Conservation (phyloP, 2,329 filamentous ascomycete species). For the Arthrobotrys pseudoclavata region DNA sequence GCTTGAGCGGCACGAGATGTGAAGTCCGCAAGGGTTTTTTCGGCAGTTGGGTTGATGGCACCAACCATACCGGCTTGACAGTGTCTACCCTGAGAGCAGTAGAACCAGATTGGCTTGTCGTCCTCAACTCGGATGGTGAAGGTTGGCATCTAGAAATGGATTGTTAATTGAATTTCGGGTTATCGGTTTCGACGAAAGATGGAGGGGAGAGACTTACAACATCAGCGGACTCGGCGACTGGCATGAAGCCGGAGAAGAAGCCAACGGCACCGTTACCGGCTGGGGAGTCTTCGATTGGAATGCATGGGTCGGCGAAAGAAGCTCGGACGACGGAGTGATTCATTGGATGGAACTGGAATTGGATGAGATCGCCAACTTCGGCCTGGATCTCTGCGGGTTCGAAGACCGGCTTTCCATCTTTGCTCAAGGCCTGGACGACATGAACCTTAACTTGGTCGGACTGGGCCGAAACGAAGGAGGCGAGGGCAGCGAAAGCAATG, state of each 20-base stretch:
- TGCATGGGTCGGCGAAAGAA: constrained; percentile 78
- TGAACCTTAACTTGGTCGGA: constrained; percentile 63
- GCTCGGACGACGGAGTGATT: constrained; percentile 88
- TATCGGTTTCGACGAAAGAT: neutral
- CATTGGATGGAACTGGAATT: constrained; percentile 63
- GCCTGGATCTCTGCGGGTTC: constrained; percentile 61
- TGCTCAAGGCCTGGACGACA: constrained; percentile 67
- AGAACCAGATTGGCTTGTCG: constrained; percentile 81
- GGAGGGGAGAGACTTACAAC: constrained; percentile 68
- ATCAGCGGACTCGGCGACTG: constrained; percentile 71
- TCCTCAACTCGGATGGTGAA: constrained; percentile 80
- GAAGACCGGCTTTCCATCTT: constrained; percentile 61
- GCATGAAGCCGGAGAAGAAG: constrained; percentile 78
- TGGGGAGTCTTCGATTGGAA: constrained; percentile 69
- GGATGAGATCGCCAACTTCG: constrained; percentile 61
- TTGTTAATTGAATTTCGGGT: constrained; percentile 44
- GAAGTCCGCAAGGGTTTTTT: constrained; percentile 62
- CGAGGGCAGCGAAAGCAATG: constrained; percentile 62
- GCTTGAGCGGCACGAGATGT: constrained; percentile 65
- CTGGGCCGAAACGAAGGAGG: constrained; percentile 63
- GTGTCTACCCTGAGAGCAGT: constrained; percentile 80
- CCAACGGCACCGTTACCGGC: constrained; percentile 66
- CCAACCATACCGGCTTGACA: constrained; percentile 82
- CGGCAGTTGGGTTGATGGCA: constrained; percentile 75
- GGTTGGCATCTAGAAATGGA: constrained; percentile 65